These are phyloP conservation scores for Metschnikowia continentalis DNA, from an alignment of 805 yeast species.

Conservation along the genomic window DNA sequence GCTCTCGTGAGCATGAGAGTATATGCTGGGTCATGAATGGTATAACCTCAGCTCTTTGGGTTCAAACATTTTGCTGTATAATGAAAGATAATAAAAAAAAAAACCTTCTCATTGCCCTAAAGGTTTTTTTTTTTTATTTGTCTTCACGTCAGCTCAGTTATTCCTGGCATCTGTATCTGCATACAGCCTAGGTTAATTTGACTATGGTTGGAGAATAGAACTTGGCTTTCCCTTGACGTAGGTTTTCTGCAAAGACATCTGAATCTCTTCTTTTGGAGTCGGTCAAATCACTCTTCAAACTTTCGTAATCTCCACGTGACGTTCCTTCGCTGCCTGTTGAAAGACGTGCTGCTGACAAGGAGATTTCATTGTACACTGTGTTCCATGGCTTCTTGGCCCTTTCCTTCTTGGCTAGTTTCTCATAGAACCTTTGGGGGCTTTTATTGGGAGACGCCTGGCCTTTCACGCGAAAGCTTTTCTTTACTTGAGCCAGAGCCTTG, in stretches of 20 bases:
- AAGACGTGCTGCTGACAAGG: slow-evolving; percentile 34
- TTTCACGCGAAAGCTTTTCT: slow-evolving; percentile 6
- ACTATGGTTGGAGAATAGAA: slow-evolving; percentile 5
- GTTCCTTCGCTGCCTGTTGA: slow-evolving; percentile 30
- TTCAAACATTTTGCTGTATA: neutral
- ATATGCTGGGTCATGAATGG: neutral
- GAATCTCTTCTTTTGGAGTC: slow-evolving; percentile 21
- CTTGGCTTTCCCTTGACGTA: slow-evolving; percentile 16
- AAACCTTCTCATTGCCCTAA: neutral
- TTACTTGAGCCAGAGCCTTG: slow-evolving; percentile 5
- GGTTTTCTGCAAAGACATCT: slow-evolving; percentile 19
- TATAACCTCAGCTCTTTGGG: neutral
- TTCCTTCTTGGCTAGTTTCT: slow-evolving; percentile 1
- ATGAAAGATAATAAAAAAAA: neutral
- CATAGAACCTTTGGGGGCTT: slow-evolving; percentile 2
- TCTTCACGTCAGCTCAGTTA: neutral
- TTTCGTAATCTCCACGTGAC: slow-evolving; percentile 20
- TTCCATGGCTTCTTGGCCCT: slow-evolving; percentile 23
- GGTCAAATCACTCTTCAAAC: slow-evolving; percentile 26
- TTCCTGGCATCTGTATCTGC: neutral
- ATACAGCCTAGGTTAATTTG: neutral
- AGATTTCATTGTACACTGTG: slow-evolving; percentile 28
- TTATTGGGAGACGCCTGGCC: slow-evolving; percentile 4
- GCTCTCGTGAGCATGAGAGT: neutral
- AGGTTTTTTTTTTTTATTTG: neutral